phyloP scores from a whole-genome alignment of 768 basidiomycete genomes.

The Xanthoconium purpureum region DNA sequence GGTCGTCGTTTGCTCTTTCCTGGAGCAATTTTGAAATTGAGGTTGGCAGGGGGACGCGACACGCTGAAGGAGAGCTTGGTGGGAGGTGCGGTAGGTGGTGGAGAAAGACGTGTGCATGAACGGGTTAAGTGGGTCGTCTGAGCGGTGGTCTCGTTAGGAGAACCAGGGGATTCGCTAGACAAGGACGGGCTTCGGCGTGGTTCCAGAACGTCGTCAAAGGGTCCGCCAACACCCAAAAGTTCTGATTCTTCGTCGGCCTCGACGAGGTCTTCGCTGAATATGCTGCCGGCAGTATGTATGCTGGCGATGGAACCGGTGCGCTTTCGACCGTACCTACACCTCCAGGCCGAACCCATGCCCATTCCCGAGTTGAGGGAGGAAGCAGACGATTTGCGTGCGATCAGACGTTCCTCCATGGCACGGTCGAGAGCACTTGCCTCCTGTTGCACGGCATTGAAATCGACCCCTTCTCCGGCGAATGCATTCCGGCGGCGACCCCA shows the following conservation, averaged over 20 bases:
- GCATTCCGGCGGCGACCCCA: conserved; percentile 69
- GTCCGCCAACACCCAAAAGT: conserved; percentile 64
- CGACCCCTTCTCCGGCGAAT: conserved; percentile 43
- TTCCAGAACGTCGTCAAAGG: conserved; percentile 46
- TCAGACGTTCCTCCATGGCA: conserved; percentile 81
- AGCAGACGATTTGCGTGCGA: conserved; percentile 68
- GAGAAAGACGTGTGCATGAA: conserved; percentile 9
- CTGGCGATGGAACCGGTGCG: conserved; percentile 77
- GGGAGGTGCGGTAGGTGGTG: conserved; percentile 53
- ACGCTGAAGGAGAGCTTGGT: conserved; percentile 55
- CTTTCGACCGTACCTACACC: conserved; percentile 64
- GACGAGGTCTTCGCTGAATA: conserved; percentile 75
- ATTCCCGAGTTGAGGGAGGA: conserved; percentile 63
- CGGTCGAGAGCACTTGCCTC: conserved; percentile 84
- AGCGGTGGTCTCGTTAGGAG: conserved; percentile 30
- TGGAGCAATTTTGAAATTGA: conserved; percentile 47
- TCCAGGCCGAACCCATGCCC: conserved; percentile 68
- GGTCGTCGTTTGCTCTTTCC: conserved; percentile 60
- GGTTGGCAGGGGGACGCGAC: conserved; percentile 46
- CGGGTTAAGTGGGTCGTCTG: conserved; percentile 15
- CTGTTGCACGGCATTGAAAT: conserved; percentile 58
- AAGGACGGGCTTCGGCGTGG: conserved; percentile 34
- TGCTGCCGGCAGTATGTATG: conserved; percentile 60
- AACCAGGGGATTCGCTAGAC: conserved; percentile 36
- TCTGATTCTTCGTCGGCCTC: conserved; percentile 81